These are phyloP conservation scores for Atkinsonella texensis DNA, from an alignment of 2,329 filamentous ascomycete species.

Conservation along the genomic window DNA sequence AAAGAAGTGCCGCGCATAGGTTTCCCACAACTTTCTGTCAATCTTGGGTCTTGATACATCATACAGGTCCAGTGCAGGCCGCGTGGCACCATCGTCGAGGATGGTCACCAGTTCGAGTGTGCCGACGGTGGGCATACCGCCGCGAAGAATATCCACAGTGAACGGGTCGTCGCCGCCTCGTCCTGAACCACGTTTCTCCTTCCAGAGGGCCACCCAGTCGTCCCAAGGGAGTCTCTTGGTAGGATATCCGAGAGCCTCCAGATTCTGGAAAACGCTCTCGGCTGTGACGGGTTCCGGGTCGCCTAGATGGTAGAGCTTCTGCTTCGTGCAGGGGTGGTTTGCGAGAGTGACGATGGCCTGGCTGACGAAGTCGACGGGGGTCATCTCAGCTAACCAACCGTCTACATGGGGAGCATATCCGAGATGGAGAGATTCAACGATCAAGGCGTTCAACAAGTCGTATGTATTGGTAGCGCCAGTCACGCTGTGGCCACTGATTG, in stretches of 20 bases:
- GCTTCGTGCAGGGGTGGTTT: slow-evolving; percentile 48
- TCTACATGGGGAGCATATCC: slow-evolving; percentile 58
- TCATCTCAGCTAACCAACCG: slow-evolving; percentile 74
- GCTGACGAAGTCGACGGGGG: slow-evolving; percentile 70
- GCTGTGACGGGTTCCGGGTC: slow-evolving; percentile 61
- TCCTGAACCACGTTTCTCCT: slow-evolving; percentile 50
- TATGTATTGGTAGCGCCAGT: slow-evolving; percentile 68
- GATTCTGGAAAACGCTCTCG: slow-evolving; percentile 49
- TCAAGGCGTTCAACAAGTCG: slow-evolving; percentile 63
- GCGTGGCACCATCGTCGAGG: slow-evolving; percentile 58
- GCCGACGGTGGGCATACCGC: slow-evolving; percentile 67
- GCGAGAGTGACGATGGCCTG: slow-evolving; percentile 60
- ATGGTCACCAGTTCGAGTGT: slow-evolving; percentile 61
- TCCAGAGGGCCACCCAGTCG: slow-evolving; percentile 65
- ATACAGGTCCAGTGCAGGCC: slow-evolving; percentile 41
- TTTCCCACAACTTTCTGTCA: slow-evolving; percentile 58
- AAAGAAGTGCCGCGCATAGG: slow-evolving; percentile 70
- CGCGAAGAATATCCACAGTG: slow-evolving; percentile 66
- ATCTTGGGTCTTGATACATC: slow-evolving; percentile 54
- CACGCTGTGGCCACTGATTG: slow-evolving; percentile 65
- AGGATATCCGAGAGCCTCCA: slow-evolving; percentile 56
- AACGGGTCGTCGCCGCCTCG: slow-evolving; percentile 61
- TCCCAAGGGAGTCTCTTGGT: slow-evolving; percentile 57
- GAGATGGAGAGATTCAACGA: slow-evolving; percentile 66
- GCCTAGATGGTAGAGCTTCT: slow-evolving; percentile 61